Evolutionary conservation across 257 asterid species (phyloP).

Genomic region (Capsicum chinense): DNA sequence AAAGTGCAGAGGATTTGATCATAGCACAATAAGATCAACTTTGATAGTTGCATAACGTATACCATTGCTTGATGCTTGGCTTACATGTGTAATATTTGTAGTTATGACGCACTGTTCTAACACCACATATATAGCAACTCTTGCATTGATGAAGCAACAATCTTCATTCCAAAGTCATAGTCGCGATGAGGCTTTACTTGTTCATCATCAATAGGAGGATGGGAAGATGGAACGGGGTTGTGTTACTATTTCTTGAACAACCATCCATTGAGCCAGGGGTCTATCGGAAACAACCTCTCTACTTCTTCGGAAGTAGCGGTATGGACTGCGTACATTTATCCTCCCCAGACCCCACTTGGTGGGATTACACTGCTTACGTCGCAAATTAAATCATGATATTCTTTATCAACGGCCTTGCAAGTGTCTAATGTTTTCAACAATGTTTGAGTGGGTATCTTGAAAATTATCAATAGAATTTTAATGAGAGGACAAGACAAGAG

Average conservation of each 20-base stretch:
- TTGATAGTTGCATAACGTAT: neutral
- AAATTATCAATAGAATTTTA: neutral
- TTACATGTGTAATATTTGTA: neutral
- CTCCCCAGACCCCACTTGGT: no score
- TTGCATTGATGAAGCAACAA: slow-evolving; percentile 28
- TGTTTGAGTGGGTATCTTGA: neutral
- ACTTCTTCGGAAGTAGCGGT: no score
- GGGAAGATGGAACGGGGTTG: neutral
- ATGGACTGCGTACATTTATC: no score
- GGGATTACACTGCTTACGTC: neutral
- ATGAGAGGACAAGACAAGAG: neutral
- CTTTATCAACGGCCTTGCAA: neutral
- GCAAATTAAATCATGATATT: neutral
- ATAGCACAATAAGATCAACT: slow-evolving; percentile 14
- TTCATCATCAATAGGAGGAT: neutral
- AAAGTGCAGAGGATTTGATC: slow-evolving; percentile 21
- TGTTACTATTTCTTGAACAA: neutral
- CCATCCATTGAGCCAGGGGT: neutral
- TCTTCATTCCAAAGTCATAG: neutral
- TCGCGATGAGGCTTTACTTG: neutral
- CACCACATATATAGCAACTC: slow-evolving; percentile 28
- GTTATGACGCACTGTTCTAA: neutral
- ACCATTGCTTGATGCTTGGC: slow-evolving; percentile 33
- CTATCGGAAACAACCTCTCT: no score
- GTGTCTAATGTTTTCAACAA: neutral